Conservation (phyloP, 2,329 filamentous ascomycete species). For the Ophiostoma sp. region DNA sequence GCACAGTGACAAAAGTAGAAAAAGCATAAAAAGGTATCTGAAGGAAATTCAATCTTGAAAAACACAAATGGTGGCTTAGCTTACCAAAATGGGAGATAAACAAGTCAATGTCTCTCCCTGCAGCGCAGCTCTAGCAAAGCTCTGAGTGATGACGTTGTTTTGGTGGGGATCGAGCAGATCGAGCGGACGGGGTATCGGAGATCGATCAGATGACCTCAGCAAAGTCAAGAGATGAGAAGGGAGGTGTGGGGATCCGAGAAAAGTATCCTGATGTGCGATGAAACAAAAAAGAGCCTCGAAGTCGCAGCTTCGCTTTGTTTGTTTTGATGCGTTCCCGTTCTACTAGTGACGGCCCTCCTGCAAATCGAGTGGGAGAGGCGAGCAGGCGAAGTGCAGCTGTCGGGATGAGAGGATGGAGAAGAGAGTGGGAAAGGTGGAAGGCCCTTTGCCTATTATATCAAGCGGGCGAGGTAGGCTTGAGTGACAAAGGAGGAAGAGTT, state of each 20-base stretch:
- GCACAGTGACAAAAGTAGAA: neutral
- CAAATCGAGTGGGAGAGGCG: neutral
- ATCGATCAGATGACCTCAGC: neutral
- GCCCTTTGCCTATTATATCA: neutral
- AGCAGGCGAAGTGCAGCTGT: neutral
- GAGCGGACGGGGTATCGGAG: neutral
- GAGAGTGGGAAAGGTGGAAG: neutral
- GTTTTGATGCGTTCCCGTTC: neutral
- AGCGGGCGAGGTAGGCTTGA: neutral
- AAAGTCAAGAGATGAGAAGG: neutral
- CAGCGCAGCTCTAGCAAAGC: constrained; percentile 29
- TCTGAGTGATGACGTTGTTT: neutral
- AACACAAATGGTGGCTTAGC: constrained; percentile 35
- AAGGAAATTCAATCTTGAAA: neutral
- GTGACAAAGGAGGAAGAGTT: neutral
- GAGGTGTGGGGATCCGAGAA: neutral
- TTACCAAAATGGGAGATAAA: constrained; percentile 82
- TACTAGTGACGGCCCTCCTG: neutral
- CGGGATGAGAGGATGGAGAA: neutral
- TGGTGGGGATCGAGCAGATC: neutral
- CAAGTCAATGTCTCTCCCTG: constrained; percentile 96
- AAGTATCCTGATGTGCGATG: neutral
- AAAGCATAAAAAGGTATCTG: neutral
- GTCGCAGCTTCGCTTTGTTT: neutral
- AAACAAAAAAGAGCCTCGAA: neutral